Percentiles rank a stretch among this genome's conserved stretches.
Conservation (phyloP, 495 filamentous ascomycete species). For the Trichocladium uniseriatum region DNA sequence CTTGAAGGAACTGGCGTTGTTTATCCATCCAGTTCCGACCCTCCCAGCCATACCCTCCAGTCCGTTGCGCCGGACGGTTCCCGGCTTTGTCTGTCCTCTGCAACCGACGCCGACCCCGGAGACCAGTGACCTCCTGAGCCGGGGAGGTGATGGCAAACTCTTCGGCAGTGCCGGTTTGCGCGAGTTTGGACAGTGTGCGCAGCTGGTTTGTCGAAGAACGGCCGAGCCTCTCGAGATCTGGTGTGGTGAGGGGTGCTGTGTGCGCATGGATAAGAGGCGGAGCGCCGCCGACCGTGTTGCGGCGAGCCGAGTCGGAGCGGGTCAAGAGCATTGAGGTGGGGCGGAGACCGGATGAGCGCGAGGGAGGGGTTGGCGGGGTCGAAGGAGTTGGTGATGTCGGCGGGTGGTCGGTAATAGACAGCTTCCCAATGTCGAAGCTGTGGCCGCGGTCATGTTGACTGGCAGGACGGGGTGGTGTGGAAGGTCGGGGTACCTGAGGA, state of each 20-base stretch:
- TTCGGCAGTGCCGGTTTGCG: slow-evolving; percentile 60
- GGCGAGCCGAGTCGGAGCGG: slow-evolving; percentile 41
- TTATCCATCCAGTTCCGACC: slow-evolving; percentile 98
- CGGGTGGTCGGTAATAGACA: slow-evolving; percentile 31
- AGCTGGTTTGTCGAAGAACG: slow-evolving; percentile 83
- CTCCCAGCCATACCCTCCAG: slow-evolving; percentile 58
- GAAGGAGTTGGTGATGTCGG: slow-evolving; percentile 26
- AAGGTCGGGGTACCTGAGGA: slow-evolving; percentile 50
- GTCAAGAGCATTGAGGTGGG: slow-evolving; percentile 47
- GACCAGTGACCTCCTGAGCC: slow-evolving; percentile 73
- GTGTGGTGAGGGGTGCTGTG: slow-evolving; percentile 44
- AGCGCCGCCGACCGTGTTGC: slow-evolving; percentile 20
- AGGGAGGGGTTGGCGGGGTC: slow-evolving; percentile 23
- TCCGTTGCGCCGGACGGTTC: slow-evolving; percentile 39
- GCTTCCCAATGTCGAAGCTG: slow-evolving; percentile 43
- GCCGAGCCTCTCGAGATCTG: slow-evolving; percentile 68
- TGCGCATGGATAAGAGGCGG: slow-evolving; percentile 37
- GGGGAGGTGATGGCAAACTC: slow-evolving; percentile 69
- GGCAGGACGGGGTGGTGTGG: slow-evolving; percentile 14
- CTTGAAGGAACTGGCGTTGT: slow-evolving; percentile 89
- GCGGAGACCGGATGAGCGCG: slow-evolving; percentile 35
- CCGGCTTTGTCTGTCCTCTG: slow-evolving; percentile 57
- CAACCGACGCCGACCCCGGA: slow-evolving; percentile 73
- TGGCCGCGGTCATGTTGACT: slow-evolving; percentile 37
- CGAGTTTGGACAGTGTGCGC: slow-evolving; percentile 78